Percentiles rank a stretch among this genome's conserved stretches.
Evolutionary conservation across 495 filamentous ascomycete species (phyloP).

Genomic region (Cetradonia linearis): DNA sequence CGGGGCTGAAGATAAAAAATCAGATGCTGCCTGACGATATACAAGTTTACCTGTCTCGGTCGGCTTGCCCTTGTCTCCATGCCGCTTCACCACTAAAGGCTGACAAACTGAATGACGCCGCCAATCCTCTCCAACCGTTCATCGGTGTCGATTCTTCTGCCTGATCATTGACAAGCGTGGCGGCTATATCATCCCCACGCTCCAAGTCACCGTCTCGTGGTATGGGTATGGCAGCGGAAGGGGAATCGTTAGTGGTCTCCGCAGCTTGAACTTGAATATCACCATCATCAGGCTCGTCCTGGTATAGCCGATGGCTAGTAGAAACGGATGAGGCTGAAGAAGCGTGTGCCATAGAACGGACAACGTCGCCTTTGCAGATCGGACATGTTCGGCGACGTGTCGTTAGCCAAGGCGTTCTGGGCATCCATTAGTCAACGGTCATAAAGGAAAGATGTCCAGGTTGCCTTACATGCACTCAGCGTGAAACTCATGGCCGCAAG

Average conservation of each 20-base stretch:
- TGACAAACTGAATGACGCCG: constrained; percentile 39
- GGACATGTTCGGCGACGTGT: constrained; percentile 91
- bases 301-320: constrained; percentile 34
- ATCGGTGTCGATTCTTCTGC: constrained; percentile 21
- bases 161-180: constrained; percentile 34
- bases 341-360: constrained; percentile 46
- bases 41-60: constrained; percentile 35
- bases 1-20: constrained; percentile 1
- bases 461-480: constrained; percentile 91
- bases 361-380: constrained; percentile 96
- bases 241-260: constrained; percentile 35
- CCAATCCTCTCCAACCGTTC: constrained; percentile 23
- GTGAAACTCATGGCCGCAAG: constrained; percentile 98
- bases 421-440: constrained; percentile 21
- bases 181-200: constrained; percentile 31
- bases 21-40: background rate
- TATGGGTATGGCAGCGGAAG: constrained; percentile 41
- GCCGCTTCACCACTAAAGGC: constrained; percentile 43
- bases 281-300: constrained; percentile 41
- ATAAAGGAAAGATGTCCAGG: background rate
- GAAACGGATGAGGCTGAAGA: constrained; percentile 39
- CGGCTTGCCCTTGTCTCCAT: constrained; percentile 39
- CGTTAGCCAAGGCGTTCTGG: constrained; percentile 93
- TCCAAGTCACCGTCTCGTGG: constrained; percentile 33
- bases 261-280: constrained; percentile 36